Conservation (phyloP, 116 monocot species). For the Cymodocea nodosa region DNA sequence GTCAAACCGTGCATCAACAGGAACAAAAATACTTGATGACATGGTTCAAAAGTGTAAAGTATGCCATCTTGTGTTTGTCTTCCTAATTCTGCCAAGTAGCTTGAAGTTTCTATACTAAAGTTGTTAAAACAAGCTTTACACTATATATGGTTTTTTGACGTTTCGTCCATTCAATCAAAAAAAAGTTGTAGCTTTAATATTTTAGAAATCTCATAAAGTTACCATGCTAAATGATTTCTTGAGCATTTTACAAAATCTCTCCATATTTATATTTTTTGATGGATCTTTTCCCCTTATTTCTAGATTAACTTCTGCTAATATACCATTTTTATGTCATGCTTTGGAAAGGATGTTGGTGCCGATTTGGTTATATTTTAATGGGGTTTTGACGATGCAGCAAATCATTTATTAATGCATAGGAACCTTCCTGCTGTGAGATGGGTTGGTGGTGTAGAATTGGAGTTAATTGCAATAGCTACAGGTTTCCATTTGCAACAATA, state of each 20-base stretch:
- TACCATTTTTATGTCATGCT: neutral
- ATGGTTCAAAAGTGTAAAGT: slow-evolving; percentile 99
- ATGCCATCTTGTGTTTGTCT: neutral
- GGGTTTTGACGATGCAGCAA: slow-evolving; percentile 99
- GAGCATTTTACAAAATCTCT: neutral
- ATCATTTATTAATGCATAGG: slow-evolving; percentile 89
- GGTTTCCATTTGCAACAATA: slow-evolving; percentile 19
- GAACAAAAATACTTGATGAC: slow-evolving; percentile 91
- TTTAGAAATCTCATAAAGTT: too few species aligned
- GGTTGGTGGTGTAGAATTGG: slow-evolving; percentile 99
- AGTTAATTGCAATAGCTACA: slow-evolving; percentile 97
- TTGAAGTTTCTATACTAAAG: too few species aligned
- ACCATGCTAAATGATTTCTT: neutral
- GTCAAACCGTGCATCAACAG: slow-evolving; percentile 73
- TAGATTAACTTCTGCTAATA: neutral
- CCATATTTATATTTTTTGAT: neutral
- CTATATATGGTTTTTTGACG: too few species aligned
- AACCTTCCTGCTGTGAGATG: slow-evolving; percentile 98
- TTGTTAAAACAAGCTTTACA: too few species aligned
- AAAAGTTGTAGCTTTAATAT: too few species aligned
- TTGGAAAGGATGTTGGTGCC: slow-evolving; percentile 84
- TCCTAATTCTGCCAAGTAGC: neutral
- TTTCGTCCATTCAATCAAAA: too few species aligned
- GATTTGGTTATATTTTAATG: slow-evolving; percentile 95
- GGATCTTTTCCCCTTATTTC: neutral